A percentile compares a stretch with the other conserved stretches of the same genome.
These are phyloP conservation scores for Boletales sp. DNA, from an alignment of 768 basidiomycete genomes.

Conservation along the genomic window DNA sequence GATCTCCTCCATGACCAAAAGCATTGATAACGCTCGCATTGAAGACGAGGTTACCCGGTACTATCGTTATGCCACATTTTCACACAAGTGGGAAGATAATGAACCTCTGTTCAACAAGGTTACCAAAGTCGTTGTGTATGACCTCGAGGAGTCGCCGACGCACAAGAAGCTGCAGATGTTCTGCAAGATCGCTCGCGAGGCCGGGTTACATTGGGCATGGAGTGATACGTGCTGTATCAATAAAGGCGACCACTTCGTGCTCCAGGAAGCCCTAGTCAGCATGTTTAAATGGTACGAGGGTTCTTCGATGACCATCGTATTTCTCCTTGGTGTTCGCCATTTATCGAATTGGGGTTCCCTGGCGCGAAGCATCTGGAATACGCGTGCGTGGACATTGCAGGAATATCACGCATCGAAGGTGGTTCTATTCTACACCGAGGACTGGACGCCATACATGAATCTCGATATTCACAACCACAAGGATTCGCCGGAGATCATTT, in stretches of 20 bases:
- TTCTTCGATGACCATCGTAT: not conserved
- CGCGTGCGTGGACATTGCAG: conserved; percentile 1
- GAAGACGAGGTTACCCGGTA: conserved; percentile 1
- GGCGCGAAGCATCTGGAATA: not conserved
- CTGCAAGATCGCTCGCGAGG: conserved; percentile 1
- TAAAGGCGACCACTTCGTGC: not conserved
- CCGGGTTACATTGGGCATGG: conserved; percentile 6
- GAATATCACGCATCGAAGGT: conserved; percentile 12
- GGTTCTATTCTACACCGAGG: conserved; percentile 10
- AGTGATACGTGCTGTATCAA: conserved; percentile 3
- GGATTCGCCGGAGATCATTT: not conserved
- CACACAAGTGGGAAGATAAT: conserved; percentile 1
- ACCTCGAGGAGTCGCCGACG: conserved; percentile 4
- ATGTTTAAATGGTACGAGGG: conserved; percentile 1
- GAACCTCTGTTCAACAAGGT: conserved; percentile 9
- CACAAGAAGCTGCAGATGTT: not conserved
- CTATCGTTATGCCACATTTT: conserved; percentile 9
- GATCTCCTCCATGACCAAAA: conserved; percentile 9
- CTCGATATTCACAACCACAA: conserved; percentile 9
- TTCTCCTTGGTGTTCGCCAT: not conserved
- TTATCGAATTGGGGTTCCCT: not conserved
- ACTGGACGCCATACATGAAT: conserved; percentile 8
- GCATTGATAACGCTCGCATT: conserved; percentile 4
- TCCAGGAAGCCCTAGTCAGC: not conserved
- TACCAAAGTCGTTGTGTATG: conserved; percentile 1